Base-by-base conservation (phyloP, 495 filamentous ascomycete species). In the Lepraria neglecta region DNA sequence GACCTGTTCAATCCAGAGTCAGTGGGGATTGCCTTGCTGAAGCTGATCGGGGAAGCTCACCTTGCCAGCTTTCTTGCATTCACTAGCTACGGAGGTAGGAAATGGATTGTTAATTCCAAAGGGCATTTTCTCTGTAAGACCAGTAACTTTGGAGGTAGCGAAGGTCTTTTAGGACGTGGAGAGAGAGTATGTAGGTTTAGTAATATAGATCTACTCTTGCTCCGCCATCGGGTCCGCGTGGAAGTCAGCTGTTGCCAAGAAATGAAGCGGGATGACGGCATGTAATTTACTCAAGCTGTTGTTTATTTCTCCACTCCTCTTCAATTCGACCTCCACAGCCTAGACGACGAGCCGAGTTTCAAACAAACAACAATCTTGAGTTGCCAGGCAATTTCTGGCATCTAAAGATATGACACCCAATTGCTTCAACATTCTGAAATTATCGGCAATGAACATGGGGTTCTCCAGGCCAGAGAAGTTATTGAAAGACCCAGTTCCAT, bases 1-100 rank as follows among this genome's bases (percentile, higher is more conserved):
- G 67, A 97, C 97, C 67, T 69, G 17, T 38, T 4, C 27, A 15
- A 6, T 28, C 35, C 11, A 50, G 17, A 54, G 46, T 65, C 45
- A 56, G 50, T 57, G 17, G 44, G 5, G n/a, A 17, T 5, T 40
- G 10, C 27, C 21, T 19, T 54, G 43, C 24, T 2, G 31, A 33
- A 17, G 27, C 1, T 45, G 3, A 19, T n/a, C 15, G 19, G n/a
- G 14, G 19, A 47, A 33, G 15, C 47, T 62, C 58, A 61, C 67
- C 77, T 94, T 96, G 61, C 86, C 88, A 65, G 86, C 89, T 74
- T 95, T 95, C 73, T 85, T 90, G 76, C 91, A 95, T 75, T 95
- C 91, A 85, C 84, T 86, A 68, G 72, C 70, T 71, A 88, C 73
- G 63, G 83, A 86, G 50, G 84, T 80, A 58, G 85, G 85, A 63